A percentile compares a stretch with the other conserved stretches of the same genome.
These are phyloP conservation scores for Yarrowia keelungensis DNA, from an alignment of 805 yeast species.

Conservation along the genomic window DNA sequence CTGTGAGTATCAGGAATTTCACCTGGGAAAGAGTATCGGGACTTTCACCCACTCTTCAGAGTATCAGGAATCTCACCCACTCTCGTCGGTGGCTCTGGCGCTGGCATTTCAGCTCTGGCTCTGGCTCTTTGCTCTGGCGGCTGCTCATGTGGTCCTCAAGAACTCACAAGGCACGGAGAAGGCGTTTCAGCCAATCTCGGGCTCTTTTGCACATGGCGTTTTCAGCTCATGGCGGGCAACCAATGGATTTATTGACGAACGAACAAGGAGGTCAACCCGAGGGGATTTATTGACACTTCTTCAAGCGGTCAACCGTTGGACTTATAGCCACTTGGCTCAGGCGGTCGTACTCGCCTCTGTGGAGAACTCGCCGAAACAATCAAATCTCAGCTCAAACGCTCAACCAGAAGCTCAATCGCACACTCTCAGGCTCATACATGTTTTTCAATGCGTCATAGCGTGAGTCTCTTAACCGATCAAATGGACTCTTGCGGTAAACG, in stretches of 20 bases:
- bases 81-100: no score
- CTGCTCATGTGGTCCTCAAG: constrained; percentile 1
- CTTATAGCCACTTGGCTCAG: background rate
- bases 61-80: no score
- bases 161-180: constrained; percentile 2
- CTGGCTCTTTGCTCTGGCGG: constrained; percentile 2
- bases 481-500: constrained; percentile 4
- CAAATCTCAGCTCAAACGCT: background rate
- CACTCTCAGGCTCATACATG: background rate
- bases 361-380: background rate
- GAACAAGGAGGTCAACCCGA: constrained; percentile 7
- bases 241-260: background rate
- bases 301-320: constrained; percentile 1
- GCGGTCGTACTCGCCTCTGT: background rate
- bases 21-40: no score
- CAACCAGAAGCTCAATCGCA: constrained; percentile 1
- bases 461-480: no score
- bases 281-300: constrained; percentile 5
- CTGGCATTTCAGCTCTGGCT: no score
- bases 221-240: constrained; percentile 5
- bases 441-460: no score
- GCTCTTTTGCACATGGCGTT: background rate
- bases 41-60: no score
- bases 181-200: background rate
- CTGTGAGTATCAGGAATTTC: no score